These are phyloP conservation scores for Mediolabrus comicus DNA, from an alignment of 108 stramenopile genomes.

Conservation along the genomic window DNA sequence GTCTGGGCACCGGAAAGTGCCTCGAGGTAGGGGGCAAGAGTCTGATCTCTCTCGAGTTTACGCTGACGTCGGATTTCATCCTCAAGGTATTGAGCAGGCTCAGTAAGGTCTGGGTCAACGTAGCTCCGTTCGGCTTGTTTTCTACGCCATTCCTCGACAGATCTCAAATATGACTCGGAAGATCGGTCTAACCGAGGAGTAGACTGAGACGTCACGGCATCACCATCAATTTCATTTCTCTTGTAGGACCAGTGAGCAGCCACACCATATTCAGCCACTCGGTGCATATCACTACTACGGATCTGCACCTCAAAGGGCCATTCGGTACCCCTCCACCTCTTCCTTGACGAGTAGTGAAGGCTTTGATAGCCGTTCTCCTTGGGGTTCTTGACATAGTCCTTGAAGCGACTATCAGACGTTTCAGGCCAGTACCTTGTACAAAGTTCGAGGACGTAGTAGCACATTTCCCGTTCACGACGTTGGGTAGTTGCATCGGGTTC, in stretches of 20 bases:
- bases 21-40: conserved; percentile 77
- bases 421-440: conserved; percentile 56
- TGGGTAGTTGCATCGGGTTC: conserved; percentile 57
- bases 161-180: conserved; percentile 65
- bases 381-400: conserved; percentile 87
- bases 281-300: conserved; percentile 84
- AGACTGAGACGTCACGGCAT: neutral
- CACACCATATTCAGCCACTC: conserved; percentile 86
- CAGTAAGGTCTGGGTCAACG: conserved; percentile 10
- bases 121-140: conserved; percentile 33
- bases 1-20: conserved; percentile 68
- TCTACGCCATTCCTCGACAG: conserved; percentile 69
- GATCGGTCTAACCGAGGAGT: conserved; percentile 23
- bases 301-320: conserved; percentile 87
- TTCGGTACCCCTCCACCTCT: conserved; percentile 50
- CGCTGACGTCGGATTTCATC: conserved; percentile 54
- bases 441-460: conserved; percentile 74
- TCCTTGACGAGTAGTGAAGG: conserved; percentile 83
- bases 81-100: conserved; percentile 38
- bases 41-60: conserved; percentile 64
- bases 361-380: conserved; percentile 93
- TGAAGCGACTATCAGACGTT: conserved; percentile 61
- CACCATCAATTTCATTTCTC: conserved; percentile 26
- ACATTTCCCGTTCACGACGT: conserved; percentile 72
- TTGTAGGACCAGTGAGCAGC: conserved; percentile 89